Evolutionary conservation across 768 basidiomycete genomes (phyloP).

Genomic region (Leucosporidium yakuticum): DNA sequence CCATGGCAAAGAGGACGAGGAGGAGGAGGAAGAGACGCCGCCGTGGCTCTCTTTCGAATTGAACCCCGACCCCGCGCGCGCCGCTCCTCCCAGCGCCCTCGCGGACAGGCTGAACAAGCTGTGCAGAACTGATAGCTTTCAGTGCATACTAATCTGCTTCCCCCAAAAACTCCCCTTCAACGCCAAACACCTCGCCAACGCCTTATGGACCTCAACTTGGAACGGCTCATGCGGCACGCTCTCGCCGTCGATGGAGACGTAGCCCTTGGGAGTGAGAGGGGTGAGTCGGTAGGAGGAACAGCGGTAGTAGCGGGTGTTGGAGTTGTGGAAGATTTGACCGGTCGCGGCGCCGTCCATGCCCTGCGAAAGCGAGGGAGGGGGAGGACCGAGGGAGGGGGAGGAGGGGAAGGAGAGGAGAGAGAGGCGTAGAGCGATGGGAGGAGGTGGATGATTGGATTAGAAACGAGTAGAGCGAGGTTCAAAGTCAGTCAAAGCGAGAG

Average conservation of each 20-base stretch:
- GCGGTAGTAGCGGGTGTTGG: constrained; percentile 12
- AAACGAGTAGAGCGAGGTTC: too few species aligned
- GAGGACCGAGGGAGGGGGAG: constrained; percentile 50
- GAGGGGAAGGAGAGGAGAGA: neutral
- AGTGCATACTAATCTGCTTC: too few species aligned
- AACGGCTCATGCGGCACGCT: constrained; percentile 65
- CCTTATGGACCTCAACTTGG: constrained; percentile 62
- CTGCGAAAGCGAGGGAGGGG: constrained; percentile 53
- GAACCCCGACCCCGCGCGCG: too few species aligned
- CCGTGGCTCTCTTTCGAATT: too few species aligned
- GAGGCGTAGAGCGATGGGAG: neutral
- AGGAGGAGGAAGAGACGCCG: too few species aligned
- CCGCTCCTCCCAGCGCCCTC: too few species aligned
- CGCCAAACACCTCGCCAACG: constrained; percentile 7
- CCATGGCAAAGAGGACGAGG: too few species aligned
- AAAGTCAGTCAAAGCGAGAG: too few species aligned
- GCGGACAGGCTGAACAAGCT: too few species aligned
- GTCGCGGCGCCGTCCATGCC: constrained; percentile 58
- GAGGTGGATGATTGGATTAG: too few species aligned
- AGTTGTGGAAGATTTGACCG: constrained; percentile 55
- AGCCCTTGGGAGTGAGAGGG: constrained; percentile 52
- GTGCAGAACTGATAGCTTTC: too few species aligned
- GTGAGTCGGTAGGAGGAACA: constrained; percentile 28
- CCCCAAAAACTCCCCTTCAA: neutral
- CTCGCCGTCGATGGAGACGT: constrained; percentile 73